Evolutionary conservation across 2,329 filamentous ascomycete species (phyloP), one percentile per base, ranked within the genome.

Genomic region (Bisporella sp.): DNA sequence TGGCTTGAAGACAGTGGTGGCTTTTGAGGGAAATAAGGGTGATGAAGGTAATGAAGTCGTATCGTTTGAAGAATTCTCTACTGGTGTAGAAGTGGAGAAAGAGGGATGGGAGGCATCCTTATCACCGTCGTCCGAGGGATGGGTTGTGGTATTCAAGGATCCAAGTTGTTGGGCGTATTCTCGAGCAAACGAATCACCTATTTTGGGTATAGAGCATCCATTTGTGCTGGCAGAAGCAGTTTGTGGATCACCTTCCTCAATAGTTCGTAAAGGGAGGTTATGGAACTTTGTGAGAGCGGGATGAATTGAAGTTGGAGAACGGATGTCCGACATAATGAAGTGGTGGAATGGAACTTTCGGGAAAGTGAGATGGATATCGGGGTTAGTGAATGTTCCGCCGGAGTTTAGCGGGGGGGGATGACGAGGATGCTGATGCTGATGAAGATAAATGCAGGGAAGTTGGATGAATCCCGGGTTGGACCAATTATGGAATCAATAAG

Each of bases 281-380:
- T 37, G 8, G n/a, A n/a, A 37, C 8, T 45, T 45, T 11, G 30
- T 11, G n/a, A 78, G 70, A 56, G 67, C 68, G 62, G 74, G 73
- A 70, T 79, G 75, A 67, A 78, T 45, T 6, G 73, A 69, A 51
- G 69, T 68, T 52, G 75, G 73, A 57, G 74, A 75, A 42, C 65
- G 64, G 54, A 73, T 57, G 55, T 66, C 68, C 55, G 69, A 62
- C 69, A 72, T 71, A 53, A 57, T 62, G 62, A 62, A 8, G 42
- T 41, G 43, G 21, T 21, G 21, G 21, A 21, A 21, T 21, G 21
- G 21, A 21, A 21, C 2, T 21, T 21, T 21, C 21, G 21, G 21
- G 21, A 21, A 21, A 21, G 21, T 21, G 21, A 21, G 21, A 21
- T 21, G 21, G 21, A 21, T 21, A 21, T 21, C 21, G 21, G 21